These are phyloP conservation scores for Thermoascus crustaceus DNA, from an alignment of 2,329 filamentous ascomycete species.

Conservation along the genomic window DNA sequence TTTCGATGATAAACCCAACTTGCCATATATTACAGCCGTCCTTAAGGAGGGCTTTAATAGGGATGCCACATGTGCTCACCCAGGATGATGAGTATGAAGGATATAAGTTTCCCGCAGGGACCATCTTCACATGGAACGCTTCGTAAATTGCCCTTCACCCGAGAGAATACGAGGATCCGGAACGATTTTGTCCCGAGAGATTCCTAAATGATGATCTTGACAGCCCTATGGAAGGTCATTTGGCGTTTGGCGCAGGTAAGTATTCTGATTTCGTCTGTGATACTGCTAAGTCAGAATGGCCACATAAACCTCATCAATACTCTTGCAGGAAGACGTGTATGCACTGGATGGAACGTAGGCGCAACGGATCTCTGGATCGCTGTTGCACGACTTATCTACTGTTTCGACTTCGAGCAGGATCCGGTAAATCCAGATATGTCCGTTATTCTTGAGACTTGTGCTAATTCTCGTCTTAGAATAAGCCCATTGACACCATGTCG, in stretches of 20 bases:
- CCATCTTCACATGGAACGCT: slow-evolving; percentile 17
- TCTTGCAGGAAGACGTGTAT: not conserved
- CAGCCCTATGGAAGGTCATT: slow-evolving; percentile 21
- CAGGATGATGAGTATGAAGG: slow-evolving; percentile 14
- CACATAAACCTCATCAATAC: not conserved
- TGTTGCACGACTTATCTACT: not conserved
- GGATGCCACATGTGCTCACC: slow-evolving; percentile 24
- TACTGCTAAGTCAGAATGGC: not conserved
- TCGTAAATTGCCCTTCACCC: slow-evolving; percentile 13
- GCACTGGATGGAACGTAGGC: not conserved
- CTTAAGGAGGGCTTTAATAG: slow-evolving; percentile 14
- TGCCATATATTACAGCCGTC: not conserved
- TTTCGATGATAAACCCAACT: not conserved
- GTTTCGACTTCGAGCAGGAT: not conserved
- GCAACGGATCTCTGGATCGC: not conserved
- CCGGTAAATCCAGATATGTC: no score
- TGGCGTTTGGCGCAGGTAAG: not conserved
- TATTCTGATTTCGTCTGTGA: not conserved
- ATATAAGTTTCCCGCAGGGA: slow-evolving; percentile 15
- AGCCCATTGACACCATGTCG: no score
- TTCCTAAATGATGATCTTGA: slow-evolving; percentile 16
- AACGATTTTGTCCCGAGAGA: slow-evolving; percentile 16
- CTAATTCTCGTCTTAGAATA: no score
- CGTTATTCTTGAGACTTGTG: no score
- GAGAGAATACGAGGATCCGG: slow-evolving; percentile 12